Base-by-base conservation (phyloP, 768 basidiomycete genomes). In the Myochromella boudieri region DNA sequence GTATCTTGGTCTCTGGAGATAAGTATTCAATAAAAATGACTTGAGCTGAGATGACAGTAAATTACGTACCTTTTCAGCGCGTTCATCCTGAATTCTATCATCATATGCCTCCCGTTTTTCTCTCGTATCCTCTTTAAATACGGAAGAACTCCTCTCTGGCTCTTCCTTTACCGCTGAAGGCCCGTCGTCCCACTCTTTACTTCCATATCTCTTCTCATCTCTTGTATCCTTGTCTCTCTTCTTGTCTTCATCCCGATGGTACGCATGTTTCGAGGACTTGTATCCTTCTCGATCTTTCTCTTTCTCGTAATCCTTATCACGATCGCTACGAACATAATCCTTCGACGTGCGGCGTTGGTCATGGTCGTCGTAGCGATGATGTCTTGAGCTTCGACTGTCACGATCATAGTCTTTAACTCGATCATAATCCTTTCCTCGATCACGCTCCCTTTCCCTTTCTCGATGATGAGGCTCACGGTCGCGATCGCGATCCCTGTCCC, bases 41-140 rank as follows among this genome's bases (percentile, higher is more conserved):
- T 7, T 6, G 2, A n/a, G 18, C 27, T 22, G n/a, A 24, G 20
- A 29, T 20, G 12, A 29, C 42, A 46, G 9, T n/a, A 22, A 42
- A 26, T 17, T 36, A 53, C 69, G 33, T 49, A 85, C 87, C 78
- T 90, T 87, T 60, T 87, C 84, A 24, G 73, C 77, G 44, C 84
- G 77, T 25, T 81, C 80, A 43, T 78, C 74, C 44, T 68, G 63
- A n/a, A 66, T 61, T 44, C 63, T 69, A 28, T 82, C 81, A 7
- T 77, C 80, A 45, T 71, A 66, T 22, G 64, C 63, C 14, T 74
- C 72, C 38, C 80, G 78, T 60, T 78, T 78, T 48, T 80, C 82
- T n/a, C 74, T 70, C 37, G 69, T 57, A 20, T 78, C 77, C 6
- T 79, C 79, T 45, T 68, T 67, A 36, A 66, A 63, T 17, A 59